Conservation (phyloP, 345 rosid species). For the Isatis tinctoria region DNA sequence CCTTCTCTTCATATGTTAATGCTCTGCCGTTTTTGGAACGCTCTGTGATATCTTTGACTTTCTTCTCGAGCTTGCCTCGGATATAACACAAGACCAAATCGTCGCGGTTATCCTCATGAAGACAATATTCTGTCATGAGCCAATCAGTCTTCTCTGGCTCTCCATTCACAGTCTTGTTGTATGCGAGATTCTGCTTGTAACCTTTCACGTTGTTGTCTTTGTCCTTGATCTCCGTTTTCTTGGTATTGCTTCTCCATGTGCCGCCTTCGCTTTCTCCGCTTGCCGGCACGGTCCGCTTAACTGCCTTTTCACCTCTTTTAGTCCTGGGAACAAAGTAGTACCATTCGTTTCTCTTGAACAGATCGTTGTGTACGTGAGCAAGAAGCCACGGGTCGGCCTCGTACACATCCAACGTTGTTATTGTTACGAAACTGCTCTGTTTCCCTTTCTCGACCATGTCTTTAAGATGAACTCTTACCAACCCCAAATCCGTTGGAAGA, state of each 20-base stretch:
- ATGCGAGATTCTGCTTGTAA: no score
- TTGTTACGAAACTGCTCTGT: not conserved
- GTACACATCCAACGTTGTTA: not conserved
- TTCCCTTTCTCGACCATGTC: not conserved
- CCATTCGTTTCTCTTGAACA: not conserved
- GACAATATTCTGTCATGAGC: no score
- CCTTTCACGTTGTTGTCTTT: not conserved
- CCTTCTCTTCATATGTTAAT: no score
- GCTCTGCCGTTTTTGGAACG: no score
- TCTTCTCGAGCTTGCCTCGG: no score
- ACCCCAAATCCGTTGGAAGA: not conserved
- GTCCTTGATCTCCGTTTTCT: not conserved
- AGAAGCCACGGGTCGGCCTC: slow-evolving; percentile 8
- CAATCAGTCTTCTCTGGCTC: no score
- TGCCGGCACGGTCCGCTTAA: not conserved
- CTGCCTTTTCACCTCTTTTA: not conserved
- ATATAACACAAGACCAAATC: no score
- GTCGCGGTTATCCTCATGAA: no score
- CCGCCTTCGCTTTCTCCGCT: slow-evolving; percentile 1
- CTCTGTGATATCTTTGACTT: no score
- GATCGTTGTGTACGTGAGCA: not conserved
- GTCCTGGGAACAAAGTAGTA: not conserved
- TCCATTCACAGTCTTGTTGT: no score
- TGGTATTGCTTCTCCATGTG: not conserved
- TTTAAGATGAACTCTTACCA: not conserved